phyloP scores from a whole-genome alignment of 2,329 filamentous ascomycete species.

The Reticulascus tulasneorum region DNA sequence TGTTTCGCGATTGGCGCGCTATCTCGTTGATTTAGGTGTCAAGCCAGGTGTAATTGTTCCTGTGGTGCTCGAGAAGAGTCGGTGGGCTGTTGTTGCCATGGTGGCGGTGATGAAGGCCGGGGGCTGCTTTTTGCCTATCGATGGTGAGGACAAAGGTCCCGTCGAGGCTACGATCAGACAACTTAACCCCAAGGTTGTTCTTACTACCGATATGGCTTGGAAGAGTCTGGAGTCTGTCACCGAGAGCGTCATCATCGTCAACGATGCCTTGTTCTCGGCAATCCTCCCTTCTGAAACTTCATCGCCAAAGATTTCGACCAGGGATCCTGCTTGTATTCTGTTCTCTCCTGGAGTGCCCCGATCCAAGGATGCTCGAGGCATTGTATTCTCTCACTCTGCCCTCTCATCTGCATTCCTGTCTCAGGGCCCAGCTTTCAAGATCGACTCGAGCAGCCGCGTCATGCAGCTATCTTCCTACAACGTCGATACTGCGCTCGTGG shows the following conservation, averaged over 20 bases:
- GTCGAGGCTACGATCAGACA: conserved; percentile 38
- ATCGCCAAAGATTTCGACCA: conserved; percentile 29
- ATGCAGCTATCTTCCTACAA: conserved; percentile 52
- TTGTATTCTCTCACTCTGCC: conserved; percentile 58
- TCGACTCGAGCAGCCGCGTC: conserved; percentile 49
- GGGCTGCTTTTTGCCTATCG: conserved; percentile 47
- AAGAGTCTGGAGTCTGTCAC: conserved; percentile 34
- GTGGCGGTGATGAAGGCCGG: conserved; percentile 62
- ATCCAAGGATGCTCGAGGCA: conserved; percentile 54
- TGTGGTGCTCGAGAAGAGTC: conserved; percentile 65
- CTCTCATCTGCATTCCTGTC: conserved; percentile 51
- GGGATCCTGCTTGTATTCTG: conserved; percentile 56
- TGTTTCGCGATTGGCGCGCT: conserved; percentile 33
- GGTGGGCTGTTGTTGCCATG: conserved; percentile 65
- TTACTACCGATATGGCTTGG: conserved; percentile 39
- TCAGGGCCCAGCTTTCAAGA: conserved; percentile 46
- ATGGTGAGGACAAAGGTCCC: conserved; percentile 37
- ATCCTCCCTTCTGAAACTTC: conserved; percentile 20
- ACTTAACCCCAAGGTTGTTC: conserved; percentile 38
- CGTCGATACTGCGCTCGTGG: conserved; percentile 48
- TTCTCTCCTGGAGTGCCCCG: conserved; percentile 50
- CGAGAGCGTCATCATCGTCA: conserved; percentile 37
- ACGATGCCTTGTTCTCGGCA: conserved; percentile 32
- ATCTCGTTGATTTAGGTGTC: conserved; percentile 48
- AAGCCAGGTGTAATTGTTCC: conserved; percentile 55